Evolutionary conservation across 306 rosid genomes (phyloP).

Genomic region (Boehmeria nivea): DNA sequence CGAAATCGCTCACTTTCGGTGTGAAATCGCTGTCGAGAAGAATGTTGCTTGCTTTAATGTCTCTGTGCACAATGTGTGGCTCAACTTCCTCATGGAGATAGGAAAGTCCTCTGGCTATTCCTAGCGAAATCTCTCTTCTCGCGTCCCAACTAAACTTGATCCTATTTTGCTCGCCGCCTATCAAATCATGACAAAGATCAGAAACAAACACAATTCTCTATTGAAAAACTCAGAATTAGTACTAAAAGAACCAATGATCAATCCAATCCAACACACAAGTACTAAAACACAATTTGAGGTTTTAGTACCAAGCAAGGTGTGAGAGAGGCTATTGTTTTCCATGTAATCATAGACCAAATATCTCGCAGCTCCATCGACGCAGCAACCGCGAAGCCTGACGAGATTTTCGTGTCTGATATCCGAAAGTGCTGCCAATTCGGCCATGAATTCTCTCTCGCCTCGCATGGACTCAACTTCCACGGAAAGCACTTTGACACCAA

Average conservation of each 20-base stretch:
- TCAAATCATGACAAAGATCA: background rate
- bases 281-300: background rate
- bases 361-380: constrained; percentile 71
- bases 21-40: constrained; percentile 61
- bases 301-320: constrained; percentile 54
- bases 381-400: constrained; percentile 65
- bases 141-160: constrained; percentile 54
- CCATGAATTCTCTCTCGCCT: constrained; percentile 80
- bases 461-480: constrained; percentile 72
- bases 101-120: constrained; percentile 70
- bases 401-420: constrained; percentile 70
- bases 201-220: too few relatives aligned
- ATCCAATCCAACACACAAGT: constrained; percentile 17
- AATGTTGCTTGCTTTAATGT: constrained; percentile 77
- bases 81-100: constrained; percentile 67
- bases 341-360: constrained; percentile 81
- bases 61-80: constrained; percentile 82
- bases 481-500: constrained; percentile 76
- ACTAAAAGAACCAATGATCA: background rate
- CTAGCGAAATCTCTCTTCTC: constrained; percentile 53
- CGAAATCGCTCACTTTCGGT: constrained; percentile 80
- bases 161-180: constrained; percentile 61
- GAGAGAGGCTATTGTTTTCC: constrained; percentile 76
- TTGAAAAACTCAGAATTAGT: too few relatives aligned
- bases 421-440: constrained; percentile 73